Base-by-base conservation (phyloP, 2,329 filamentous ascomycete species). In the Hypomyces perniciosus region DNA sequence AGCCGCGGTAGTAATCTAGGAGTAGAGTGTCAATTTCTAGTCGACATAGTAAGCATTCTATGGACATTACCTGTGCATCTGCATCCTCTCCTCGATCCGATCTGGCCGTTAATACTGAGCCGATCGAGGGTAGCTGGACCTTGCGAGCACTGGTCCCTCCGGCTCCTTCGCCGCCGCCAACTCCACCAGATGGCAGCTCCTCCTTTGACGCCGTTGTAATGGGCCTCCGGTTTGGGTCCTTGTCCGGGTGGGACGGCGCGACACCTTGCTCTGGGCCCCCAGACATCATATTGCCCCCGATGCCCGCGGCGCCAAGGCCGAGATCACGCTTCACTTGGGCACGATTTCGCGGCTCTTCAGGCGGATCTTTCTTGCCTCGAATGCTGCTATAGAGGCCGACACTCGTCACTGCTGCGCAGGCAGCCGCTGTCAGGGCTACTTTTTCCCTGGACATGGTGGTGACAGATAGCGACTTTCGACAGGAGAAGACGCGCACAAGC, bases 301-400 rank as follows among this genome's bases (percentile, higher is more conserved):
- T 54, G 26, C 66, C 66, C 8, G 65, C 66, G 28, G 65, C 65
- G 9, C 56, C 31, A 35, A 67, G 56, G 6, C 62, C 65, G 27
- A 62, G 59, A 12, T 64, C 62, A 44, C 60, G 65, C 46, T 68
- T 67, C 26, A 62, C 56, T 8, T 66, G 55, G 4, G 60, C 61
- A 20, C 51, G 51, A n/a, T 44, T 50, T 51, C 51, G 44, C 40
- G 40, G n/a, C 3, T 31, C 3, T 8, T 49, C 40, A 4, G 26
- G 2, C 9, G 37, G 13, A 12, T 42, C 6, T 6, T 29, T 9
- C 6, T 31, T 27, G 13, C 13, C 10, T 27, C 28, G 37, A 2
- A 27, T 26, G n/a, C 27, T 31, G 10, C 27, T 10, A 27, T 44
- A 33, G 4, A 44, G 6, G 5, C 34, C 33, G 33, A 29, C 47